Conservation (phyloP, 164 flowering plant species). For the Hamamelis virginiana region DNA sequence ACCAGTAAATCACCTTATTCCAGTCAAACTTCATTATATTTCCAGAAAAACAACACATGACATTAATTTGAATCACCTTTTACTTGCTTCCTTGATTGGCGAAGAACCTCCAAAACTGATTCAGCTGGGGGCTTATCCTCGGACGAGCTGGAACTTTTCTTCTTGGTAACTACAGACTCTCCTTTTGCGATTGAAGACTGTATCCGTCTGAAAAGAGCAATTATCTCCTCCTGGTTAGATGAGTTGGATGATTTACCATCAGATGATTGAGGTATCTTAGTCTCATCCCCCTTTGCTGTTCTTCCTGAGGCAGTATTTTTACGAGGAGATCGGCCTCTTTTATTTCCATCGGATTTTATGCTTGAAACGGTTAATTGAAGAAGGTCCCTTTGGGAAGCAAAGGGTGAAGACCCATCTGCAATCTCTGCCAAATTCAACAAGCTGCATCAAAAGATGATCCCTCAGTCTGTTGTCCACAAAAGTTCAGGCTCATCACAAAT, state of each 20-base stretch:
- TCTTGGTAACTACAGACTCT: conserved; percentile 25
- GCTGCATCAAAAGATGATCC: conserved; percentile 63
- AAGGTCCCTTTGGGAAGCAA: conserved; percentile 19
- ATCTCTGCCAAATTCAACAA: conserved; percentile 70
- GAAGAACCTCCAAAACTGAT: conserved; percentile 45
- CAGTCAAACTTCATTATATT: background rate
- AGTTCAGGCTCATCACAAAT: background rate
- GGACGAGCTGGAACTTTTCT: conserved; percentile 21
- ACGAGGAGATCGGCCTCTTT: conserved; percentile 23
- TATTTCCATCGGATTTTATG: conserved; percentile 41
- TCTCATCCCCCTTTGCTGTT: conserved; percentile 17
- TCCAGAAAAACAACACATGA: background rate
- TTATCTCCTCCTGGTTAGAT: conserved; percentile 47
- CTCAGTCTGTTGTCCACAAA: conserved; percentile 39
- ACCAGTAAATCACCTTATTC: background rate
- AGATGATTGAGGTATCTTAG: conserved; percentile 16
- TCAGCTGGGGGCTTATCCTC: conserved; percentile 32
- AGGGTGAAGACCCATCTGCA: conserved; percentile 37
- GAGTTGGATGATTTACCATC: conserved; percentile 24
- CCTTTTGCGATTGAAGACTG: conserved; percentile 59
- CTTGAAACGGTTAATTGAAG: conserved; percentile 17
- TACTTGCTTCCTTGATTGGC: conserved; percentile 32
- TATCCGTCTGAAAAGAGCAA: conserved; percentile 56
- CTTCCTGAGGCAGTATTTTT: conserved; percentile 27
- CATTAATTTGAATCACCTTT: conserved; percentile 27